Percentiles rank a stretch among this genome's conserved stretches.
phyloP scores from a whole-genome alignment of 257 asterid genomes.

The Catharanthus roseus region DNA sequence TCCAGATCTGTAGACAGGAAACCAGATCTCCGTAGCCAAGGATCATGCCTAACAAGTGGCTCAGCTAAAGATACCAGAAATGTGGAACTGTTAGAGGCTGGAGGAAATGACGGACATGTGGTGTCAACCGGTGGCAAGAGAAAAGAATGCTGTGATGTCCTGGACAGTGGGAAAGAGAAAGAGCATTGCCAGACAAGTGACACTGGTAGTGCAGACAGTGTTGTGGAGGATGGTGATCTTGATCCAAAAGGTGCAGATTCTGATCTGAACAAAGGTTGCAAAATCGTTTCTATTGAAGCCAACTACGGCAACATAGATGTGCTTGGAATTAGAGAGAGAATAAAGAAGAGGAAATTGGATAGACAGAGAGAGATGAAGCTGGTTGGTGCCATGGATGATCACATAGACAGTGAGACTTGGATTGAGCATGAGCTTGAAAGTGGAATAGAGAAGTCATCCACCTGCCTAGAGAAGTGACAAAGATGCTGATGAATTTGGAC shows the following conservation, averaged over 20 bases:
- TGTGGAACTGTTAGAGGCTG: slow-evolving; percentile 11
- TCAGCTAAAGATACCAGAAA: slow-evolving; percentile 29
- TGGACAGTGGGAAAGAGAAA: slow-evolving; percentile 14
- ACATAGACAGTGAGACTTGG: slow-evolving; percentile 43
- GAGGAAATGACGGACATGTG: slow-evolving; percentile 7
- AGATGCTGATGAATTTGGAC: neutral
- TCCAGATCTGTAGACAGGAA: slow-evolving; percentile 18
- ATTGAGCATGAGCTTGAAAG: slow-evolving; percentile 53
- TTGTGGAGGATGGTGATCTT: slow-evolving; percentile 38
- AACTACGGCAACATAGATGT: slow-evolving; percentile 28
- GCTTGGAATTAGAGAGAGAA: slow-evolving; percentile 37
- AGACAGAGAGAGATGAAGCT: slow-evolving; percentile 14
- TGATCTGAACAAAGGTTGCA: slow-evolving; percentile 19
- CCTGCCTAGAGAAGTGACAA: slow-evolving; percentile 10
- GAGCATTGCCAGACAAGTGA: slow-evolving; percentile 31
- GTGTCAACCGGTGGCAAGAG: slow-evolving; percentile 21
- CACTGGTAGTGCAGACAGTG: slow-evolving; percentile 37
- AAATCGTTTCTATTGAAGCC: slow-evolving; percentile 21
- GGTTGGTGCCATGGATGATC: slow-evolving; percentile 14
- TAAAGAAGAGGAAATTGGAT: slow-evolving; percentile 35
- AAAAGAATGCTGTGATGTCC: slow-evolving; percentile 4
- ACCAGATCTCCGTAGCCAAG: slow-evolving; percentile 30
- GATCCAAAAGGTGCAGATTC: slow-evolving; percentile 28
- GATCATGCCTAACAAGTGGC: slow-evolving; percentile 33
- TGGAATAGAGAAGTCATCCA: slow-evolving; percentile 10